Conservation (phyloP, 768 basidiomycete species). For the Russula vinacea region DNA sequence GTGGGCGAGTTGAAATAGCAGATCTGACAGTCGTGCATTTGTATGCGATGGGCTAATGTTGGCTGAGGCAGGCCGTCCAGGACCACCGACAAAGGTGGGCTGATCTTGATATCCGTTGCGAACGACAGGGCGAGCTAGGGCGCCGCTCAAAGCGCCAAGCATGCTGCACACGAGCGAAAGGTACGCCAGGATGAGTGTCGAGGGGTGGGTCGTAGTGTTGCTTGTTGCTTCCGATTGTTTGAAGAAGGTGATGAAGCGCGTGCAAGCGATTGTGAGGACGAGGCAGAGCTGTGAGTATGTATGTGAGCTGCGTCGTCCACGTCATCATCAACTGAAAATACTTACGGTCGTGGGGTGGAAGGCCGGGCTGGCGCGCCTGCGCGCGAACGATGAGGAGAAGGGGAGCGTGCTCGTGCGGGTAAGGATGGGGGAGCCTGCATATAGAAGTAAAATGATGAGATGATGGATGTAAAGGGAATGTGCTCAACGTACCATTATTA, state of each 20-base stretch:
- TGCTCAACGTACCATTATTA: constrained; percentile 17
- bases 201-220: constrained; percentile 1
- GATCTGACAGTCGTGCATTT: not conserved
- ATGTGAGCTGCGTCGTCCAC: not conserved
- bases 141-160: constrained; percentile 14
- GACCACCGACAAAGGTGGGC: not conserved
- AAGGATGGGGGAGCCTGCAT: constrained; percentile 15
- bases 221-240: constrained; percentile 16
- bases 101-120: not conserved
- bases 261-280: constrained; percentile 7
- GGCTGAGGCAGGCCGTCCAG: not conserved
- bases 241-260: constrained; percentile 1
- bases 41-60: not conserved
- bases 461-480: not conserved
- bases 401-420: constrained; percentile 18
- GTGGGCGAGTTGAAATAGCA: not conserved
- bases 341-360: constrained; percentile 18
- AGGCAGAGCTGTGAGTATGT: not conserved
- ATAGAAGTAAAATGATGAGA: not conserved
- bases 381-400: constrained; percentile 7
- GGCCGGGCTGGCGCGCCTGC: constrained; percentile 9
- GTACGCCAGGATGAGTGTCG: constrained; percentile 6
- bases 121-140: not conserved
- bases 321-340: not conserved
- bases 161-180: constrained; percentile 21